Conservation (phyloP, 2,329 filamentous ascomycete genomes). For the Exutisphaerella laricina region DNA sequence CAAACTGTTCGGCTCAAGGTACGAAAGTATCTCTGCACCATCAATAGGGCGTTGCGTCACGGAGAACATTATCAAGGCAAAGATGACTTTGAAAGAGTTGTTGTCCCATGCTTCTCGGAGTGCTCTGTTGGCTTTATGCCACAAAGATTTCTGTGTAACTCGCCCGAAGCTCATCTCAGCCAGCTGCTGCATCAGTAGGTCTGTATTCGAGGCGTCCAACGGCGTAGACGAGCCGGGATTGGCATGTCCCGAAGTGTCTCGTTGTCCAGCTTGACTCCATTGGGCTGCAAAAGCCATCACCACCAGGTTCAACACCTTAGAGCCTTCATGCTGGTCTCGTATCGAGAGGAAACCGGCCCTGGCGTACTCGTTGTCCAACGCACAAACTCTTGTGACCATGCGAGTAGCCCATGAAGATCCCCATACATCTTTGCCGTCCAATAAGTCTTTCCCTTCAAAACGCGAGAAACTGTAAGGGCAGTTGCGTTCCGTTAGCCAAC, state of each 20-base stretch:
- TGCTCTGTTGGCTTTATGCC: conserved; percentile 17
- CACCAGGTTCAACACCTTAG: conserved; percentile 14
- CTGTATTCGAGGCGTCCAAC: background rate
- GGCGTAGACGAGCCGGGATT: background rate
- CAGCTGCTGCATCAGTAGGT: conserved; percentile 1
- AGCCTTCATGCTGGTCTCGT: conserved; percentile 12
- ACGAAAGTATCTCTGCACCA: conserved; percentile 5
- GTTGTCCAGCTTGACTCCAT: conserved; percentile 12
- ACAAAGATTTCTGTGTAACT: conserved; percentile 14
- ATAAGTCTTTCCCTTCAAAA: conserved; percentile 10
- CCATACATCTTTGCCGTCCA: conserved; percentile 10
- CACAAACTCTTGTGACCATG: conserved; percentile 16
- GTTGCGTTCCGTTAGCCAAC: conserved; percentile 18
- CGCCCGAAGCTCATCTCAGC: conserved; percentile 13
- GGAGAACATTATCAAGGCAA: conserved; percentile 18
- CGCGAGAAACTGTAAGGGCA: conserved; percentile 16
- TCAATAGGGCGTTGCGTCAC: conserved; percentile 17
- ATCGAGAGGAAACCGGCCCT: conserved; percentile 12
- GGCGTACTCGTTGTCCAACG: conserved; percentile 14
- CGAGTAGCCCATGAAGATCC: conserved; percentile 16
- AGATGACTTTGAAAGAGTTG: conserved; percentile 17
- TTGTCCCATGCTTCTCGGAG: conserved; percentile 14
- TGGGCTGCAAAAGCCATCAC: conserved; percentile 20
- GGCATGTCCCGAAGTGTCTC: background rate
- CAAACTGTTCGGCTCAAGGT: background rate